Percentiles rank a stretch among this genome's conserved stretches.
phyloP scores from a whole-genome alignment of 2,329 filamentous ascomycete genomes.

The Thelonectria blattea region DNA sequence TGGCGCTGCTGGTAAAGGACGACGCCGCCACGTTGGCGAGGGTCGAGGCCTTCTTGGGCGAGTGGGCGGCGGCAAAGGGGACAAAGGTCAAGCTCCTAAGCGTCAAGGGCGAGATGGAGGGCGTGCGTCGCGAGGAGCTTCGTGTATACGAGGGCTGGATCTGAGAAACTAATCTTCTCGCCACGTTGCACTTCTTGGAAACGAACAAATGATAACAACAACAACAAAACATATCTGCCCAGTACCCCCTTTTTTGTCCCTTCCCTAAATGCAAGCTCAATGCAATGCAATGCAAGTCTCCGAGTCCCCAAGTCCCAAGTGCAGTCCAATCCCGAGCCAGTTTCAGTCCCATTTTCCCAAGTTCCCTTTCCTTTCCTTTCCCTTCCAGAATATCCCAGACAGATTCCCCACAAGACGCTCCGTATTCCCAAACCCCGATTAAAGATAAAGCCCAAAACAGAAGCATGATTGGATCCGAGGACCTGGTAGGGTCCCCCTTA shows the following conservation, averaged over 20 bases:
- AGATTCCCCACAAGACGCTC: conserved; percentile 3
- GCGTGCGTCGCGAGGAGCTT: conserved; percentile 57
- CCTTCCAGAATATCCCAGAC: background rate
- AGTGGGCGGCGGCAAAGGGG: conserved; percentile 67
- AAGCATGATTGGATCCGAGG: background rate
- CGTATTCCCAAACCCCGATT: conserved; percentile 9
- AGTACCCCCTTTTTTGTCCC: background rate
- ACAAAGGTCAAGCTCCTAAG: conserved; percentile 71
- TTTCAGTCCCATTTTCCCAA: too few relatives aligned
- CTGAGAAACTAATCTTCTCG: conserved; percentile 19
- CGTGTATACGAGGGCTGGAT: conserved; percentile 54
- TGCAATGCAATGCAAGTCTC: background rate
- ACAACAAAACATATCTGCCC: background rate
- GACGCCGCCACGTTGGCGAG: conserved; percentile 65
- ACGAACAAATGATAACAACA: background rate
- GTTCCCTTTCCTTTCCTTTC: too few relatives aligned
- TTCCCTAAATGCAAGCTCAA: background rate
- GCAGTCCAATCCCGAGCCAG: too few relatives aligned
- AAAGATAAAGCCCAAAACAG: background rate
- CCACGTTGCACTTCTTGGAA: background rate
- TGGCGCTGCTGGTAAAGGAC: conserved; percentile 80
- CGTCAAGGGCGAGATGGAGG: conserved; percentile 76
- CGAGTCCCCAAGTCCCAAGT: too few relatives aligned
- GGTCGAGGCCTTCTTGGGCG: conserved; percentile 66
- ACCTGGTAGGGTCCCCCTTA: too few relatives aligned